A percentile compares a stretch with the other conserved stretches of the same genome.
These are phyloP conservation scores for Zarea fungicola DNA, from an alignment of 2,329 filamentous ascomycete species.

Conservation along the genomic window DNA sequence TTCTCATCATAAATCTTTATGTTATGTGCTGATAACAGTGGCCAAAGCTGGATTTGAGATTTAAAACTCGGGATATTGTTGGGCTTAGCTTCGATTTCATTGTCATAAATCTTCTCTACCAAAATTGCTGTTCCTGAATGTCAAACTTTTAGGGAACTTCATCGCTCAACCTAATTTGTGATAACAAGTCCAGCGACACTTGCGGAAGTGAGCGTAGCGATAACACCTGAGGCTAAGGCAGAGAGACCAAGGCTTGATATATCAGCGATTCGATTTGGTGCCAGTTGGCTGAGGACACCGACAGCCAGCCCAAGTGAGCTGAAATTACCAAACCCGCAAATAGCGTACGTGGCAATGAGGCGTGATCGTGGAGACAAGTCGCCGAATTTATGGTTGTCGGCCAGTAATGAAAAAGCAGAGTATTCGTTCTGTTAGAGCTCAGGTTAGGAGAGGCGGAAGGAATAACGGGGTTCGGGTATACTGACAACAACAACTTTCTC, in stretches of 20 bases:
- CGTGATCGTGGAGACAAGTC: constrained; percentile 62
- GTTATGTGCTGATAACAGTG: no score
- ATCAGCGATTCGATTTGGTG: constrained; percentile 67
- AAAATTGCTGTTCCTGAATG: no score
- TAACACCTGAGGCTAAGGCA: constrained; percentile 70
- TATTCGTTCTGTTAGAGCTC: constrained; percentile 74
- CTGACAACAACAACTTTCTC: constrained; percentile 68
- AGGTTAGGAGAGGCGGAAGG: neutral
- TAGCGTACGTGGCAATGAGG: constrained; percentile 80
- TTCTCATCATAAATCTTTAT: no score
- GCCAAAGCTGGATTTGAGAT: no score
- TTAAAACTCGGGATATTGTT: no score
- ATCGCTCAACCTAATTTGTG: constrained; percentile 48
- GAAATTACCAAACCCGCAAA: constrained; percentile 82
- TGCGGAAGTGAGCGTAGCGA: constrained; percentile 75
- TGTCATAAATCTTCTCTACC: no score
- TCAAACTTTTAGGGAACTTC: no score
- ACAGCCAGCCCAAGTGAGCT: constrained; percentile 85
- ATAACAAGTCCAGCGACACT: constrained; percentile 72
- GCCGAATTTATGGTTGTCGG: constrained; percentile 50
- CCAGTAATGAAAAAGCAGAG: constrained; percentile 60
- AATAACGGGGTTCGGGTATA: neutral
- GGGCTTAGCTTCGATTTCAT: no score
- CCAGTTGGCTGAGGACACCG: constrained; percentile 77
- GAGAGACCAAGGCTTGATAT: constrained; percentile 71